A percentile compares a stretch with the other conserved stretches of the same genome.
These are phyloP conservation scores for Saturnispora sanitii DNA, from an alignment of 805 yeast species.

Conservation along the genomic window DNA sequence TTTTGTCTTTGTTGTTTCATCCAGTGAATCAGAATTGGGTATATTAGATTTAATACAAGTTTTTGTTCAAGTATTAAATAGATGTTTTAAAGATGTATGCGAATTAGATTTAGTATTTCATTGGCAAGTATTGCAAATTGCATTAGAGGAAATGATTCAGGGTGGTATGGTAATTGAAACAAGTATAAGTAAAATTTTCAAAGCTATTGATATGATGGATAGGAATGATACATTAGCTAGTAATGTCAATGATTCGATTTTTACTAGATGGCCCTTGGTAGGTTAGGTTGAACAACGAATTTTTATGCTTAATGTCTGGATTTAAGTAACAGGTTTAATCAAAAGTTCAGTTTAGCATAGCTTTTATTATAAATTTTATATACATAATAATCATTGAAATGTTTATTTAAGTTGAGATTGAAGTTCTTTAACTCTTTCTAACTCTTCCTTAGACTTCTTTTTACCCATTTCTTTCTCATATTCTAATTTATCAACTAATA, in stretches of 20 bases:
- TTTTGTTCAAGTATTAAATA: slow-evolving; percentile 88
- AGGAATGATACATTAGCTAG: slow-evolving; percentile 28
- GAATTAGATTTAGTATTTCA: slow-evolving; percentile 96
- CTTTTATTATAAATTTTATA: no score
- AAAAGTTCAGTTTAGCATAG: no score
- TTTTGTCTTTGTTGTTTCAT: slow-evolving; percentile 92
- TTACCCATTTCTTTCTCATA: slow-evolving; percentile 41
- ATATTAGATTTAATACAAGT: slow-evolving; percentile 91
- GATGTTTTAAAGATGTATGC: slow-evolving; percentile 89
- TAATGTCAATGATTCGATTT: neutral
- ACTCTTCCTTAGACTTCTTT: slow-evolving; percentile 28
- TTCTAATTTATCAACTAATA: slow-evolving; percentile 32
- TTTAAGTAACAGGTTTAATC: no score
- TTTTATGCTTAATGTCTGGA: no score
- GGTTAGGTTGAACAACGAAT: no score
- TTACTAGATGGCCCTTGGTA: slow-evolving; percentile 5
- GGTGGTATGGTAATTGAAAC: slow-evolving; percentile 99
- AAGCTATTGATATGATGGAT: slow-evolving; percentile 68
- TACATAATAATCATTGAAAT: no score
- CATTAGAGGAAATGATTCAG: slow-evolving; percentile 83
- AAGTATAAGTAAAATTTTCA: slow-evolving; percentile 68
- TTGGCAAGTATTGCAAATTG: slow-evolving; percentile 93
- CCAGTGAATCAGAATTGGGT: slow-evolving; percentile 90
- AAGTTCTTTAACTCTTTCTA: slow-evolving; percentile 32
- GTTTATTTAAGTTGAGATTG: slow-evolving; percentile 18